Percentiles rank a stretch among this genome's conserved stretches.
Conservation (phyloP, 2,329 filamentous ascomycete species). For the Ophiocordyceps robertsii region DNA sequence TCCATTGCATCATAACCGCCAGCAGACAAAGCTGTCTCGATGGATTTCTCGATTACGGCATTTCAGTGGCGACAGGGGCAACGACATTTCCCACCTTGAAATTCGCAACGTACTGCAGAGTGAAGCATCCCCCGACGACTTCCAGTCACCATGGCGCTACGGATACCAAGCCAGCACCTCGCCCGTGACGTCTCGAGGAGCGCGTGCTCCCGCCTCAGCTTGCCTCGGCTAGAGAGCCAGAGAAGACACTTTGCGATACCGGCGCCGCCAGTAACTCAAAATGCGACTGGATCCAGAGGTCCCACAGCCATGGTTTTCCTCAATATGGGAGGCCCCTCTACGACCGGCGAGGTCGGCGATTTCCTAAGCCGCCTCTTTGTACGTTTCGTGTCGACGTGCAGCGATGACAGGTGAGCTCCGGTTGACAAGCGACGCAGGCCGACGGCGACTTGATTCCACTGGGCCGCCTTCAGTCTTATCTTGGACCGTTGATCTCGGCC, state of each 20-base stretch:
- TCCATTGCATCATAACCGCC: no score
- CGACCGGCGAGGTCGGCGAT: conserved; percentile 72
- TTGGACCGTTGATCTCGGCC: conserved; percentile 75
- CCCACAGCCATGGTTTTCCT: conserved; percentile 97
- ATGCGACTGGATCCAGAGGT: conserved; percentile 56
- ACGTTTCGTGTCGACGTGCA: conserved; percentile 13
- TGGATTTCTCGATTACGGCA: no score
- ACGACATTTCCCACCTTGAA: background rate
- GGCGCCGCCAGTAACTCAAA: conserved; percentile 67
- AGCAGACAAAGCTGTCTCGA: no score
- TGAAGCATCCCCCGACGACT: background rate
- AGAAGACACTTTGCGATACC: conserved; percentile 22
- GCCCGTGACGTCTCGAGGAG: conserved; percentile 12
- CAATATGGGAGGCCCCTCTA: conserved; percentile 96
- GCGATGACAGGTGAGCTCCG: background rate
- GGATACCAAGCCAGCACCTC: conserved; percentile 16
- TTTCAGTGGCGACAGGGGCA: no score
- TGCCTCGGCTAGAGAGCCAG: conserved; percentile 17
- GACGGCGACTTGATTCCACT: conserved; percentile 94
- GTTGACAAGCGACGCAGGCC: conserved; percentile 37
- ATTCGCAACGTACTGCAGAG: background rate
- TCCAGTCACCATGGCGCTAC: conserved; percentile 16
- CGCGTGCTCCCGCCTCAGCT: conserved; percentile 11
- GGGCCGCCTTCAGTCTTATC: conserved; percentile 76
- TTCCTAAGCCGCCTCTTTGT: conserved; percentile 91